phyloP scores from a whole-genome alignment of 257 asterid genomes.

The Solanum lycopersicoides region DNA sequence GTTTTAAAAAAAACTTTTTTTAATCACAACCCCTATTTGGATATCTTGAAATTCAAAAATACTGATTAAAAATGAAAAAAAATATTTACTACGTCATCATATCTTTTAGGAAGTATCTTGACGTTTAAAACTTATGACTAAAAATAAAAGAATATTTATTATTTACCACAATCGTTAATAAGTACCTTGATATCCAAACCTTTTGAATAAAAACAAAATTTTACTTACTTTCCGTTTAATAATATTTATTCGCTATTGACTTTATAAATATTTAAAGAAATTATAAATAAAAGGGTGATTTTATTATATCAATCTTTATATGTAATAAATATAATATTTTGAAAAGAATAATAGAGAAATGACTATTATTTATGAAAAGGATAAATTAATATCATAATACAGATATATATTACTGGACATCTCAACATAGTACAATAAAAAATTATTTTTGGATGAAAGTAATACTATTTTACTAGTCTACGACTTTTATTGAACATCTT shows the following conservation, averaged over 20 bases:
- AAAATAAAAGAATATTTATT: neutral
- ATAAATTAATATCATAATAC: no score
- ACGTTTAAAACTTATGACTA: neutral
- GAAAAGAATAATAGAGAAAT: no score
- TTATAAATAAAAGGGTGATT: rapidly evolving
- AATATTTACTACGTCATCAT: rapidly evolving
- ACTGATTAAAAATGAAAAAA: neutral
- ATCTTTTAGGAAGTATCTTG: neutral
- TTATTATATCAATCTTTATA: no score
- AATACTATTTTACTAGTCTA: neutral
- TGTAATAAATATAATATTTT: no score
- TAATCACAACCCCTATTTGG: neutral
- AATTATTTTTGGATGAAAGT: no score
- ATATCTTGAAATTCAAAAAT: neutral
- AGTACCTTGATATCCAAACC: neutral
- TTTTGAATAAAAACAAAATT: neutral
- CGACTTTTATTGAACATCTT: neutral
- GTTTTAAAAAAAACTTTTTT: neutral
- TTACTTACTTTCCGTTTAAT: no score
- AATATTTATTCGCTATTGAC: no score
- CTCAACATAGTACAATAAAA: no score
- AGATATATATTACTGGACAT: no score
- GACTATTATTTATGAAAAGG: no score
- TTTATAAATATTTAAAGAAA: no score
- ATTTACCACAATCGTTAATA: neutral